phyloP scores from a whole-genome alignment of 2,329 filamentous ascomycete species.

The Aureobasidium sp. region DNA sequence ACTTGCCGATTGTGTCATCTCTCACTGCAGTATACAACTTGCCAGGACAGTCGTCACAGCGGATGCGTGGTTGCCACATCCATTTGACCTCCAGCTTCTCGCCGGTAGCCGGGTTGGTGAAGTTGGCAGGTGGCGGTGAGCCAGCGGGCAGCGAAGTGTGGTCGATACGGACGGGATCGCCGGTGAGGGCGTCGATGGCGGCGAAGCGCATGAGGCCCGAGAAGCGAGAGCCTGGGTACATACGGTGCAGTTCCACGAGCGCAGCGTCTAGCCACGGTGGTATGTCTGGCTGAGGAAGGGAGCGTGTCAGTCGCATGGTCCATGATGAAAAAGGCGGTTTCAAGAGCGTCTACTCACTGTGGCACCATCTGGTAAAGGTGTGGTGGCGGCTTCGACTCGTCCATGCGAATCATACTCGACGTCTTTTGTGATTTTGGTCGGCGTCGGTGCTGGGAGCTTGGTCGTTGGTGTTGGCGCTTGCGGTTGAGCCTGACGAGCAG shows the following conservation, averaged over 20 bases:
- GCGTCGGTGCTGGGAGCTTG: slow-evolving; percentile 24
- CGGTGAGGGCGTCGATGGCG: slow-evolving; percentile 66
- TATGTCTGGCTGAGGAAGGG: slow-evolving; percentile 59
- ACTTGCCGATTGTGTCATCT: slow-evolving; percentile 77
- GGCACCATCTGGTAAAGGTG: slow-evolving; percentile 52
- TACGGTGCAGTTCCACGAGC: slow-evolving; percentile 61
- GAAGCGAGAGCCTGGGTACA: slow-evolving; percentile 75
- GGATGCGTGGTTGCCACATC: slow-evolving; percentile 81
- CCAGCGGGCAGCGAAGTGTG: slow-evolving; percentile 32
- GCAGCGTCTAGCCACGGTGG: slow-evolving; percentile 78
- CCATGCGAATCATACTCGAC: slow-evolving; percentile 39
- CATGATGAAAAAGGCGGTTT: background rate
- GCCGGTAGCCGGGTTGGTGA: slow-evolving; percentile 41
- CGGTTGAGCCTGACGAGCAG: background rate
- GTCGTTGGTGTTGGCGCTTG: slow-evolving; percentile 3
- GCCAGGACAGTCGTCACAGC: slow-evolving; percentile 85
- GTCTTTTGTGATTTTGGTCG: slow-evolving; percentile 20
- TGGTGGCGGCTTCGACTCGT: slow-evolving; percentile 58
- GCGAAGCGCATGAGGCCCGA: slow-evolving; percentile 88
- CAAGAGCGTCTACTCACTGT: slow-evolving; percentile 49
- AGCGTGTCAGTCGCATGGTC: background rate
- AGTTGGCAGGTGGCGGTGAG: slow-evolving; percentile 43
- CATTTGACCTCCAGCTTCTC: slow-evolving; percentile 55
- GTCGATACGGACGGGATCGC: slow-evolving; percentile 53
- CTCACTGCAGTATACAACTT: slow-evolving; percentile 91